These are phyloP conservation scores for Neurospora tetraspora DNA, from an alignment of 495 filamentous ascomycete species.

Conservation along the genomic window DNA sequence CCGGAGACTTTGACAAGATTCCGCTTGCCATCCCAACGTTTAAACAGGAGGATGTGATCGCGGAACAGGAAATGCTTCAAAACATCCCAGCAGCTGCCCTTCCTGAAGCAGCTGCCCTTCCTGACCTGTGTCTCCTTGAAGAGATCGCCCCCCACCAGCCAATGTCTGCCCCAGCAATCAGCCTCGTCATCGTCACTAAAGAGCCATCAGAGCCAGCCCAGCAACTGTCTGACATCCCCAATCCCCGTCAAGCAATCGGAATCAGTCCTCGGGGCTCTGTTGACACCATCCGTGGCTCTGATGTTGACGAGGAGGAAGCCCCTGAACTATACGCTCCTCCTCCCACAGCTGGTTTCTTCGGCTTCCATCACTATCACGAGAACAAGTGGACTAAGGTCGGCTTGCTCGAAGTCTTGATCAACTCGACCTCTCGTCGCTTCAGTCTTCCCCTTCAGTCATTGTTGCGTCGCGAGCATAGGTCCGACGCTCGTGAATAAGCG, in stretches of 20 bases:
- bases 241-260: background rate
- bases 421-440: constrained; percentile 5
- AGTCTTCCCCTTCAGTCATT: constrained; percentile 13
- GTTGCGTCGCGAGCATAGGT: background rate
- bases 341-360: constrained; percentile 31
- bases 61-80: background rate
- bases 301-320: background rate
- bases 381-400: constrained; percentile 21
- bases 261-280: constrained; percentile 11
- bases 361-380: constrained; percentile 21
- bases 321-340: constrained; percentile 10
- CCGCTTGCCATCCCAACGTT: background rate
- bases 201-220: background rate
- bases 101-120: background rate
- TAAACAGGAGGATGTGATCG: background rate
- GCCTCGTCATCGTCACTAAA: background rate
- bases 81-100: background rate
- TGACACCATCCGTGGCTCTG: constrained; percentile 9
- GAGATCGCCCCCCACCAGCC: background rate
- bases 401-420: constrained; percentile 23
- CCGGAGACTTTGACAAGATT: background rate
- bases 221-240: background rate
- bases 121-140: background rate
- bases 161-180: background rate
- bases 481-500: background rate